phyloP scores from a whole-genome alignment of 108 stramenopile species.

The Nitzschia sp. region DNA sequence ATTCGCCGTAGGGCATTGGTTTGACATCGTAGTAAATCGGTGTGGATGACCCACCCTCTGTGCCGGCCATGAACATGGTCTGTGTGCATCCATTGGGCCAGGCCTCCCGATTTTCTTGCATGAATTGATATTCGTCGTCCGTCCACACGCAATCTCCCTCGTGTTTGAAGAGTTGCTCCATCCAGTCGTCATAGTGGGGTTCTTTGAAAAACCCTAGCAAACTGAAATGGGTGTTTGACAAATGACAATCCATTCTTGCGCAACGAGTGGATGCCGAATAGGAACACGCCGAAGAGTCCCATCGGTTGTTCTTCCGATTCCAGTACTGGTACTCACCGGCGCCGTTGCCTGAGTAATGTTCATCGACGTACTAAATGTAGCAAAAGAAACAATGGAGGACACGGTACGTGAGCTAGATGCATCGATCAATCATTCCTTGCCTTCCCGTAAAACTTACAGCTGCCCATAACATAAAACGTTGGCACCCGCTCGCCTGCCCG shows the following conservation, averaged over 20 bases:
- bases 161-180: conserved; percentile 73
- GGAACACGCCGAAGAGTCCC: conserved; percentile 46
- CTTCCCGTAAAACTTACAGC: conserved; percentile 28
- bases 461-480: conserved; percentile 54
- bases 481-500: no score
- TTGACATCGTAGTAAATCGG: conserved; percentile 57
- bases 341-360: conserved; percentile 50
- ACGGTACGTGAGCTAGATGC: background rate
- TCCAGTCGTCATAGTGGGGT: conserved; percentile 43
- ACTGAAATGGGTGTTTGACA: conserved; percentile 42
- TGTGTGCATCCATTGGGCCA: background rate
- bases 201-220: conserved; percentile 69
- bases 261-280: conserved; percentile 32
- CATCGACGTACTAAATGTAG: conserved; percentile 44
- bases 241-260: conserved; percentile 70
- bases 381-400: no score
- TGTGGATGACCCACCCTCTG: background rate
- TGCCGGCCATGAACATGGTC: background rate
- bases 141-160: conserved; percentile 59
- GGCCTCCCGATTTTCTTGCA: conserved; percentile 14
- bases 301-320: conserved; percentile 23
- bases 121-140: conserved; percentile 60
- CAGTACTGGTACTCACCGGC: conserved; percentile 56
- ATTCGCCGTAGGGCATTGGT: conserved; percentile 42
- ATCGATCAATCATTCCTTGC: background rate